Conservation (phyloP, 225 moss, liverwort and hornwort genomes). For the Bryoerythrophyllum caledonicum region DNA sequence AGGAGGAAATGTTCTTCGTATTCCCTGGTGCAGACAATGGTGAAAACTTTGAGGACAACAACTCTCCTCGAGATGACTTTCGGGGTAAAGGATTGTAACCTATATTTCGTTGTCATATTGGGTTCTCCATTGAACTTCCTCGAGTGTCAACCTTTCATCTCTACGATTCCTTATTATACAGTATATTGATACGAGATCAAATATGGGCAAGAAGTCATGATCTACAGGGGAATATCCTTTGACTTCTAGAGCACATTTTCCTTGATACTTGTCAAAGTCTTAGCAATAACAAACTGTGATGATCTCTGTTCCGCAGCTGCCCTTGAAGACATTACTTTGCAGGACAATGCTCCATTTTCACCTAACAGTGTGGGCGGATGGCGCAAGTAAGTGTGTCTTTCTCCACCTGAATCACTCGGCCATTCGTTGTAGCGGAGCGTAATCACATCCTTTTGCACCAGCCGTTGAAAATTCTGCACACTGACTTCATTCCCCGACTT, state of each 20-base stretch:
- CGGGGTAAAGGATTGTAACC: constrained; percentile 37
- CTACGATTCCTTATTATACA: background rate
- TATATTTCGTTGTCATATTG: background rate
- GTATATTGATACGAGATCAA: background rate
- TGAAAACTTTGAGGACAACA: constrained; percentile 32
- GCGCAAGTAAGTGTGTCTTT: constrained; percentile 41
- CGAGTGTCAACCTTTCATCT: background rate
- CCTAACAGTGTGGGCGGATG: constrained; percentile 36
- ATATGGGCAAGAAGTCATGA: background rate
- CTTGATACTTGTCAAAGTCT: background rate
- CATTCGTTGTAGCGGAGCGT: background rate
- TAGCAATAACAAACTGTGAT: constrained; percentile 19
- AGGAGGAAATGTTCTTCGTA: constrained; percentile 56
- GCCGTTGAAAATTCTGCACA: background rate
- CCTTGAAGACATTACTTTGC: constrained; percentile 63
- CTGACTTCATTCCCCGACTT: constrained; percentile 21
- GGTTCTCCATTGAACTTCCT: background rate
- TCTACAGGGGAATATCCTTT: background rate
- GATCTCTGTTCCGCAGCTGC: constrained; percentile 45
- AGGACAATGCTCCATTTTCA: constrained; percentile 39
- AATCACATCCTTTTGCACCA: background rate
- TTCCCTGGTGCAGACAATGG: constrained; percentile 44
- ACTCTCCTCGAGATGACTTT: constrained; percentile 49
- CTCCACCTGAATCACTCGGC: background rate
- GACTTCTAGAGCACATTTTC: background rate